A percentile compares a stretch with the other conserved stretches of the same genome.
Evolutionary conservation across 208 protist species (phyloP).

Genomic region (Trypanosoma conorhini): DNA sequence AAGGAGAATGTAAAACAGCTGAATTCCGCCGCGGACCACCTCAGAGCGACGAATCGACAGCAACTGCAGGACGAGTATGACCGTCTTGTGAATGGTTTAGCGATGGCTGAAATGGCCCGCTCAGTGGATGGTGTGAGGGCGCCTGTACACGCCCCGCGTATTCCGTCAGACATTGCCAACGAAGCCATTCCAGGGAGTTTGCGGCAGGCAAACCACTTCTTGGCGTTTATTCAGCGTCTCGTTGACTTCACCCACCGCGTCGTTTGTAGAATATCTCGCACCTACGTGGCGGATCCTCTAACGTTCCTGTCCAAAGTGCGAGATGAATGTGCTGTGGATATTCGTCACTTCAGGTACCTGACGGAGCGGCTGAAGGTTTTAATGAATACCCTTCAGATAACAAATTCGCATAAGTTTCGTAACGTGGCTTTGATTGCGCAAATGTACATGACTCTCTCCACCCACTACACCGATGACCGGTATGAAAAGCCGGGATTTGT

Average conservation of each 20-base stretch:
- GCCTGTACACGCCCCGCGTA: slow-evolving; percentile 28
- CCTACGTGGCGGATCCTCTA: slow-evolving; percentile 87
- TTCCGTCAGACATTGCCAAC: slow-evolving; percentile 82
- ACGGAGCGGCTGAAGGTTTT: slow-evolving; percentile 94
- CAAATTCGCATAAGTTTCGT: slow-evolving; percentile 92
- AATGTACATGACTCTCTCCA: slow-evolving; percentile 96
- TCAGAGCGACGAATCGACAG: slow-evolving; percentile 89
- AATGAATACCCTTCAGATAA: slow-evolving; percentile 95
- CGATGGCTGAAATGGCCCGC: slow-evolving; percentile 72
- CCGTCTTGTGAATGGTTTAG: slow-evolving; percentile 91
- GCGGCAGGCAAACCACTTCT: slow-evolving; percentile 96
- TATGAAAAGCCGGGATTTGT: slow-evolving; percentile 91
- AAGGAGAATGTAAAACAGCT: slow-evolving; percentile 89
- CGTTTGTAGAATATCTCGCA: slow-evolving; percentile 81
- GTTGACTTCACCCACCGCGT: slow-evolving; percentile 94
- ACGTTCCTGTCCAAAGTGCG: slow-evolving; percentile 89
- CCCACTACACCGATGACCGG: slow-evolving; percentile 91
- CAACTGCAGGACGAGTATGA: slow-evolving; percentile 95
- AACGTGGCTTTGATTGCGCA: slow-evolving; percentile 93
- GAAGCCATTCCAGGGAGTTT: slow-evolving; percentile 97
- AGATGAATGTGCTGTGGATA: slow-evolving; percentile 85
- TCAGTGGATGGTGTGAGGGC: slow-evolving; percentile 15
- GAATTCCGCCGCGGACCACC: slow-evolving; percentile 55
- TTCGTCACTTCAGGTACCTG: slow-evolving; percentile 85
- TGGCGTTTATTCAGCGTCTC: slow-evolving; percentile 93